Evolutionary conservation across 441 rosid genomes (phyloP), one percentile per base, ranked within the genome.

Genomic region (Daphne laureola): DNA sequence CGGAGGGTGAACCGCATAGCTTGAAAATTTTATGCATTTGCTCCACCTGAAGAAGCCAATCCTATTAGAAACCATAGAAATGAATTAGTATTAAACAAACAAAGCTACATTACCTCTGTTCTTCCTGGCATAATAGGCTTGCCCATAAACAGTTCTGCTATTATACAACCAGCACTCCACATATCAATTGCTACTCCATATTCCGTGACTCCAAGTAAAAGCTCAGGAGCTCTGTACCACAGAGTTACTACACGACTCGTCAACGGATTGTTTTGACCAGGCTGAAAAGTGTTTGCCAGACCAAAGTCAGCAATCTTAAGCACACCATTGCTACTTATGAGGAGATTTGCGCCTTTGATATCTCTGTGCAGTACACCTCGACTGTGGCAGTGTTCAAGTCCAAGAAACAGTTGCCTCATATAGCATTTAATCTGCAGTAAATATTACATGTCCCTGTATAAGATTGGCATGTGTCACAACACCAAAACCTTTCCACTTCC

Each of bases 71-170:
- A 31, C 38, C 38, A 31, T 9, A 7, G 38, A 31, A 31, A 31
- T 31, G 38, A 31, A 31, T 1, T 21, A 21, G 25, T 21, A 31
- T 31, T 9, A 31, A 31, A 31, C 38, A 31, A 21, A 21, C 25
- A 21, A 21, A 21, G 25, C 25, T 21, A 21, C 2, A 21, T 12
- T 66, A 85, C 94, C 95, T 93, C 94, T 57, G 99, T 93, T 81
- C 97, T 87, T 79, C 96, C 95, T 0, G 97, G 90, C 97, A 93
- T 93, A 58, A 85, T 90, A 68, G 90, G 99, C 70, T 90, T 87
- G 48, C 93, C 97, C 5, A 81, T 66, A 60, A 75, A 80, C 49
- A 90, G 59, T 71, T 93, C 97, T 23, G 95, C 93, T 43, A 85
- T 77, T 54, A 93, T 87, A 60, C 97, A 93, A 53, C 99, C 99